These are phyloP conservation scores for Dimocarpus longan DNA, from an alignment of 345 rosid species.

Conservation along the genomic window DNA sequence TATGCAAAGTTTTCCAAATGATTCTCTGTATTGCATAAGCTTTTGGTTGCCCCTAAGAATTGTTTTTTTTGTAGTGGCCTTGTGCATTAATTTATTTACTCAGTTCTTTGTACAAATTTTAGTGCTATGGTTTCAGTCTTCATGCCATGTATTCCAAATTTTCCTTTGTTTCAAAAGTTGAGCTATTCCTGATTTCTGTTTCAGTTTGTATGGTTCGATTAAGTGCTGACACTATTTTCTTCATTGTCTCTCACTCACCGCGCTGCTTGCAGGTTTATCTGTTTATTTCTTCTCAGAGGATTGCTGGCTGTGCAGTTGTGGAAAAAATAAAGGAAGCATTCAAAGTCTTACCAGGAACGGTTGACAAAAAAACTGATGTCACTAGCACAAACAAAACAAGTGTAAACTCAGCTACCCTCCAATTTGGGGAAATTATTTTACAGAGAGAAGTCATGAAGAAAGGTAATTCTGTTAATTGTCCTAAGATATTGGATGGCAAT, in stretches of 20 bases:
- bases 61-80: neutral
- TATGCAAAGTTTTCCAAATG: neutral
- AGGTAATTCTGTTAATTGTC: constrained; percentile 21
- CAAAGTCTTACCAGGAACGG: constrained; percentile 44
- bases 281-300: constrained; percentile 55
- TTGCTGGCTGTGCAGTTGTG: constrained; percentile 71
- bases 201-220: neutral
- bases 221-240: neutral
- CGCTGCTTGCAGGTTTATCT: constrained; percentile 64
- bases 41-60: neutral
- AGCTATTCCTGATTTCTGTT: neutral
- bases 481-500: constrained; percentile 25
- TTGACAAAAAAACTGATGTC: constrained; percentile 22
- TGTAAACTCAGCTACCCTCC: constrained; percentile 46
- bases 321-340: constrained; percentile 88
- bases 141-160: neutral
- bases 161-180: neutral
- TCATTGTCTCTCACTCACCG: neutral
- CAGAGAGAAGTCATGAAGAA: constrained; percentile 58
- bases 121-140: neutral
- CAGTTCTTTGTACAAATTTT: neutral
- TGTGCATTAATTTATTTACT: neutral
- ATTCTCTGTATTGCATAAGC: no score
- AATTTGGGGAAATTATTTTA: constrained; percentile 61
- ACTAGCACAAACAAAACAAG: constrained; percentile 32